phyloP scores from a whole-genome alignment of 2,329 filamentous ascomycete genomes.

The Rachicladosporium sp. region DNA sequence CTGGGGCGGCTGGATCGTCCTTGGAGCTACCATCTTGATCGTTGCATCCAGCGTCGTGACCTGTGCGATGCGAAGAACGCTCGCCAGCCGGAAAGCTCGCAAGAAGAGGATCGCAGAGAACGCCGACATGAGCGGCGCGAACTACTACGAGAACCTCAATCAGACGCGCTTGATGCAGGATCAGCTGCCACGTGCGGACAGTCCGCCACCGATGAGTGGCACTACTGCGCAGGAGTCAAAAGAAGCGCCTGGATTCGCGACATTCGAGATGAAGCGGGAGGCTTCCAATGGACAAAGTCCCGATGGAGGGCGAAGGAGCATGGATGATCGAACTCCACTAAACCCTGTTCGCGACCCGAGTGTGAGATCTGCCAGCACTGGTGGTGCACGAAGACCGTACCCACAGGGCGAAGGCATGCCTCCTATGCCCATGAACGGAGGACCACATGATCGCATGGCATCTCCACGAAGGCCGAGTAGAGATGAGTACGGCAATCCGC shows the following conservation, averaged over 20 bases:
- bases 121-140: conserved; percentile 92
- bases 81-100: conserved; percentile 84
- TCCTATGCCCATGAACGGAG: conserved; percentile 24
- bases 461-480: conserved; percentile 24
- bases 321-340: conserved; percentile 60
- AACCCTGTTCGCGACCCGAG: conserved; percentile 40
- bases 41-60: conserved; percentile 72
- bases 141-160: conserved; percentile 55
- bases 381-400: conserved; percentile 21
- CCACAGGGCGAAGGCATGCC: conserved; percentile 29
- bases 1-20: conserved; percentile 89
- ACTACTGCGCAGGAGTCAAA: conserved; percentile 48
- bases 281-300: conserved; percentile 31
- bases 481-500: conserved; percentile 55
- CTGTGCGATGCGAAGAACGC: conserved; percentile 85
- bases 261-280: conserved; percentile 51
- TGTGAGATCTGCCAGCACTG: conserved; percentile 29
- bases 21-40: conserved; percentile 78
- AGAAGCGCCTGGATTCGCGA: conserved; percentile 43
- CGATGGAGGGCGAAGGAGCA: conserved; percentile 29
- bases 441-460: conserved; percentile 8
- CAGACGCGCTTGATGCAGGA: conserved; percentile 28
- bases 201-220: conserved; percentile 38
- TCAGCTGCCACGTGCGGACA: conserved; percentile 36
- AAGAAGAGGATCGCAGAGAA: conserved; percentile 87